Conservation (phyloP, 768 basidiomycete species). For the Lactarius sanguifluus region DNA sequence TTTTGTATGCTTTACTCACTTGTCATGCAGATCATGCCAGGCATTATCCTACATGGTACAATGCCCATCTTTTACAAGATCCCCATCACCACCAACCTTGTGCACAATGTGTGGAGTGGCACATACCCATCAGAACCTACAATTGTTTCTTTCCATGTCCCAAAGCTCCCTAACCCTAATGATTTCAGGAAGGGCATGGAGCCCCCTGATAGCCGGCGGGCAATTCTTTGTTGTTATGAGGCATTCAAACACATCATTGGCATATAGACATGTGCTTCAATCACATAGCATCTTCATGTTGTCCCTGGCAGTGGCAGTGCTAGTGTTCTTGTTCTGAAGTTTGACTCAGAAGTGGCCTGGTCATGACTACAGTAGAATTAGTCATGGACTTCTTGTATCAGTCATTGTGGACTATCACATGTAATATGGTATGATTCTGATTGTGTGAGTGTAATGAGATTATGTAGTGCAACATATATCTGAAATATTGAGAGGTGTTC, state of each 20-base stretch:
- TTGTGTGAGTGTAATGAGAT: too few species aligned
- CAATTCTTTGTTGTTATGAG: neutral
- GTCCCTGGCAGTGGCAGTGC: too few species aligned
- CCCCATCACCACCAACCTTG: neutral
- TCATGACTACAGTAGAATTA: too few species aligned
- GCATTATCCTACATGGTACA: conserved; percentile 54
- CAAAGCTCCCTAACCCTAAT: neutral
- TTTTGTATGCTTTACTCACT: neutral
- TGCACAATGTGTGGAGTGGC: neutral
- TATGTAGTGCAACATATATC: too few species aligned
- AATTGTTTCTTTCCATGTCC: neutral
- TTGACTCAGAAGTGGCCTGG: too few species aligned
- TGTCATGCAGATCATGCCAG: conserved; percentile 28
- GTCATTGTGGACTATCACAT: too few species aligned
- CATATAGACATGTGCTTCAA: neutral
- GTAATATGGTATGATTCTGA: too few species aligned
- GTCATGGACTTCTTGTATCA: too few species aligned
- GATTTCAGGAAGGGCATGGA: neutral
- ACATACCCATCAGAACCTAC: neutral
- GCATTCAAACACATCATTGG: neutral
- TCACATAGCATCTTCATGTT: too few species aligned
- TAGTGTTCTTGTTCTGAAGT: too few species aligned
- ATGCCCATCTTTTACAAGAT: neutral
- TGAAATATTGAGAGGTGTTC: too few species aligned
- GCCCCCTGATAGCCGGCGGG: neutral